Base-by-base conservation (phyloP, 768 basidiomycete species). In the Termitomyces titanicus region DNA sequence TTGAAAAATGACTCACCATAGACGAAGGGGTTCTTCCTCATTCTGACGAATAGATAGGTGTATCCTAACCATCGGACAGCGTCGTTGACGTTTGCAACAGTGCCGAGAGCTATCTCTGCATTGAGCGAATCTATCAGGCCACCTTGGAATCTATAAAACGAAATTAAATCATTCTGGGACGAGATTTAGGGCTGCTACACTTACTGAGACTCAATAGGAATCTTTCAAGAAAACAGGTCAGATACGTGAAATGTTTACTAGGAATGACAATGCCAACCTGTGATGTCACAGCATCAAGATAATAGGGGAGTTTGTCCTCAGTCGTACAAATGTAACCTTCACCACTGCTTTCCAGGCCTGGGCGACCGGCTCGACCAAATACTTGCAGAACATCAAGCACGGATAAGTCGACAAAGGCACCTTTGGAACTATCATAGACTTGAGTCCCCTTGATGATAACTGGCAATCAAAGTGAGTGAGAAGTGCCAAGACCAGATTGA, bases 391-490 rank as follows among this genome's bases (percentile, higher is more conserved):
- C 97, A 69, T 99, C 97, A 46, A 99, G 77, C 12, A 98, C 86
- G 2, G 95, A 91, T 18, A 99, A 78, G 66, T 99, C 94, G 39
- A 91, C 86, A 64, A 98, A 97, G 22, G 87, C 77, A 59, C 97
- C 95, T 66, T 88, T 90, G 4, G 84, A 79, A 55, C 90, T 91
- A 65, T 99, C 92, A 67, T 98, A 99, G 1, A 99, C 79, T 64
- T 98, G 92, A 1, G 97, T 99, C 9, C 97, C 97, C 71, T 99
- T 99, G 75, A 97, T 98, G 60, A 97, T 72, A 51, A 97, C 95
- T 92, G 37, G 7, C 50, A 33, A 51, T 8, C 7, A 51, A n/a
- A 33, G 35, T 56, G 18, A 15, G 37, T 59, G 27, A 60, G 46
- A 42, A 53, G 59, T 49, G 59, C 38, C 55, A 44, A 47, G 22